Evolutionary conservation across 208 protist genomes (phyloP).

Genomic region (Acanthamoeba castellanii): DNA sequence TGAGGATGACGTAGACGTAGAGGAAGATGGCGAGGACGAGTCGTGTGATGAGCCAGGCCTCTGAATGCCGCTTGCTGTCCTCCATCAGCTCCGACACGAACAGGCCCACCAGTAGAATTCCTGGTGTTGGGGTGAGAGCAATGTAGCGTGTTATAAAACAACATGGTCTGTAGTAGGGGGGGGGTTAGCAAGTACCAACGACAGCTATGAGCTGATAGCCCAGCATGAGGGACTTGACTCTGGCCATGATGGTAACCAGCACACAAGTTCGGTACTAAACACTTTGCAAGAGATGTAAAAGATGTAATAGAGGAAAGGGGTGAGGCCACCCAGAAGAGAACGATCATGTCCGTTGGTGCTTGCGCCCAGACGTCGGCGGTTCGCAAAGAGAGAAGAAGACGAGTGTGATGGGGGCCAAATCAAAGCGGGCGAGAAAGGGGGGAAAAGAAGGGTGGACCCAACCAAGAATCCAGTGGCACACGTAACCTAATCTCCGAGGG

Average conservation of each 20-base stretch:
- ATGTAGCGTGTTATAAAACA: too few species aligned
- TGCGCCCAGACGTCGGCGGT: too few species aligned
- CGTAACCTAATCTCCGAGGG: too few species aligned
- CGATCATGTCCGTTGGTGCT: too few species aligned
- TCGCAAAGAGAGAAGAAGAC: too few species aligned
- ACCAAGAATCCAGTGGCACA: not conserved
- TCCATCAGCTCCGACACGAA: slow-evolving; percentile 46
- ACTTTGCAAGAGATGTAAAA: not conserved
- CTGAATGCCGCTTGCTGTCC: not conserved
- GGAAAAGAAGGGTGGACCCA: too few species aligned
- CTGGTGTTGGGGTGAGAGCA: not conserved
- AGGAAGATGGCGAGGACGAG: slow-evolving; percentile 45
- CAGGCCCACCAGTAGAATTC: slow-evolving; percentile 20
- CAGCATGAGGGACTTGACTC: slow-evolving; percentile 45
- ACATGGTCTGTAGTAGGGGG: too few species aligned
- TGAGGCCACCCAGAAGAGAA: too few species aligned
- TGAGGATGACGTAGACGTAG: slow-evolving; percentile 60
- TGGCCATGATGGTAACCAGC: not conserved
- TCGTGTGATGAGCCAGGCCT: slow-evolving; percentile 26
- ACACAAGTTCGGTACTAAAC: not conserved
- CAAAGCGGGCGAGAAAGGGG: not conserved
- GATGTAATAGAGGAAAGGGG: too few species aligned
- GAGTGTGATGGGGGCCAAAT: not conserved
- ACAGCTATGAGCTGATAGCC: slow-evolving; percentile 50
- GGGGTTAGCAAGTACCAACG: not conserved